Percentiles rank a stretch among this genome's conserved stretches.
These are phyloP conservation scores for Cladosporium austrohemisphaericum DNA, from an alignment of 2,329 filamentous ascomycete species.

Conservation along the genomic window DNA sequence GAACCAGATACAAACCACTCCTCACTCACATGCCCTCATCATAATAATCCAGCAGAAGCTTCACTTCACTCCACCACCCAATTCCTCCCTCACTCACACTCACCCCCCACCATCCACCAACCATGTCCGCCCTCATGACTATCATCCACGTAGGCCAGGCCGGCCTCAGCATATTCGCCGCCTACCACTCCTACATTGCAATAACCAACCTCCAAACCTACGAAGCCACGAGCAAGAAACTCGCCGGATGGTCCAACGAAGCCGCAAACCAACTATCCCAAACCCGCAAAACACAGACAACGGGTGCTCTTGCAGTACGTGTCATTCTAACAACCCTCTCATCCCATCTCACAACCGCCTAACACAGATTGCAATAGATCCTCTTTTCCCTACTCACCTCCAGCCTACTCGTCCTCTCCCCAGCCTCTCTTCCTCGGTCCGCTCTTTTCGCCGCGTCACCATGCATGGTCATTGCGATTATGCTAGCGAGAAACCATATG, in stretches of 20 bases:
- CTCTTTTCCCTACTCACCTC: slow-evolving; percentile 29
- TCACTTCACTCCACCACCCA: neutral
- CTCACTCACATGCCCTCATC: too few relatives aligned
- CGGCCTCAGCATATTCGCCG: slow-evolving; percentile 41
- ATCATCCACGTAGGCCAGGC: slow-evolving; percentile 39
- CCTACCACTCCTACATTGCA: slow-evolving; percentile 40
- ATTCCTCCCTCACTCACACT: slow-evolving; percentile 4
- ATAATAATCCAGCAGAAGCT: too few relatives aligned
- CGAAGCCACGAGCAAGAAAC: slow-evolving; percentile 43
- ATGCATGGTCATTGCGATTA: slow-evolving; percentile 10
- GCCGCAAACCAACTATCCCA: slow-evolving; percentile 42
- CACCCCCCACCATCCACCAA: slow-evolving; percentile 14
- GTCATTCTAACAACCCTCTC: neutral
- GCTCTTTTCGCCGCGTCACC: slow-evolving; percentile 6
- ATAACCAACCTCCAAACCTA: slow-evolving; percentile 45
- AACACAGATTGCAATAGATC: slow-evolving; percentile 28
- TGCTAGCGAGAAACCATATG: slow-evolving; percentile 28
- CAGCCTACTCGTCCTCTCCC: slow-evolving; percentile 22
- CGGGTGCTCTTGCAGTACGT: slow-evolving; percentile 38
- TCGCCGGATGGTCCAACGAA: slow-evolving; percentile 43
- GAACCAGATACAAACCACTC: too few relatives aligned
- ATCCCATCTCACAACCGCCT: neutral
- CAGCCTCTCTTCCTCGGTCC: neutral
- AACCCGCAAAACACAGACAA: slow-evolving; percentile 44
- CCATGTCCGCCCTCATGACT: slow-evolving; percentile 19